A percentile compares a stretch with the other conserved stretches of the same genome.
Evolutionary conservation across 2,329 filamentous ascomycete genomes (phyloP).

Genomic region (Tolypocladium paradoxum): DNA sequence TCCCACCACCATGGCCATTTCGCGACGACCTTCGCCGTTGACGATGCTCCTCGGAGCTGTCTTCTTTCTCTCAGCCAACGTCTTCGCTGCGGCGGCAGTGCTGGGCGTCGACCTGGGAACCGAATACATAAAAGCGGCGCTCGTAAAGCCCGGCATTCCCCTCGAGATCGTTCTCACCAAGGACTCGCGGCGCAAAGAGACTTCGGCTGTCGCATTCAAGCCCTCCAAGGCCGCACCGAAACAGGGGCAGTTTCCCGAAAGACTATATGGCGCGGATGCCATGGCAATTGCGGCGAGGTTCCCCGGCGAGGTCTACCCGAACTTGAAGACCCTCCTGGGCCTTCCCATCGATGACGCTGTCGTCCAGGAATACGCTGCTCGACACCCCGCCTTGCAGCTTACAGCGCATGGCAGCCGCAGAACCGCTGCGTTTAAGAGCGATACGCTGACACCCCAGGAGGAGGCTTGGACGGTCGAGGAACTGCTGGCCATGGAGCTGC

Average conservation of each 20-base stretch:
- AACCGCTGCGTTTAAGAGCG: constrained; percentile 76
- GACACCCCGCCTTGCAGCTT: constrained; percentile 70
- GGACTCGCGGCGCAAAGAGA: constrained; percentile 93
- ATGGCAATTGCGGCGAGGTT: constrained; percentile 78
- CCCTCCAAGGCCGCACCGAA: constrained; percentile 56
- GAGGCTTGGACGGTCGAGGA: constrained; percentile 78
- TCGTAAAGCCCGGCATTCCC: constrained; percentile 93
- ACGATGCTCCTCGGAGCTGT: constrained; percentile 26
- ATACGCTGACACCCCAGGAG: constrained; percentile 48
- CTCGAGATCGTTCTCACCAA: constrained; percentile 97
- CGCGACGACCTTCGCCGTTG: constrained; percentile 23
- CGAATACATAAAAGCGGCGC: constrained; percentile 89
- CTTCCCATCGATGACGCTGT: constrained; percentile 49
- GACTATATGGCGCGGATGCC: constrained; percentile 86
- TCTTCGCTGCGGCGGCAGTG: constrained; percentile 56
- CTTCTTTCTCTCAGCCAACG: constrained; percentile 29
- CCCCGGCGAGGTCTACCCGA: constrained; percentile 87
- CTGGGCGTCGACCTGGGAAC: constrained; percentile 91
- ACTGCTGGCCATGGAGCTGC: constrained; percentile 88
- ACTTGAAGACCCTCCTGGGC: constrained; percentile 85
- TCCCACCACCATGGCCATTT: constrained; percentile 22
- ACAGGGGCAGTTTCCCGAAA: constrained; percentile 66
- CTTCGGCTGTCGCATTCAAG: constrained; percentile 87
- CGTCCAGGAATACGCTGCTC: constrained; percentile 58
- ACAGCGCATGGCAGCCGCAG: constrained; percentile 47